A percentile compares a stretch with the other conserved stretches of the same genome.
Conservation (phyloP, 78 protist genomes). For the Corallochytrium limacisporum region DNA sequence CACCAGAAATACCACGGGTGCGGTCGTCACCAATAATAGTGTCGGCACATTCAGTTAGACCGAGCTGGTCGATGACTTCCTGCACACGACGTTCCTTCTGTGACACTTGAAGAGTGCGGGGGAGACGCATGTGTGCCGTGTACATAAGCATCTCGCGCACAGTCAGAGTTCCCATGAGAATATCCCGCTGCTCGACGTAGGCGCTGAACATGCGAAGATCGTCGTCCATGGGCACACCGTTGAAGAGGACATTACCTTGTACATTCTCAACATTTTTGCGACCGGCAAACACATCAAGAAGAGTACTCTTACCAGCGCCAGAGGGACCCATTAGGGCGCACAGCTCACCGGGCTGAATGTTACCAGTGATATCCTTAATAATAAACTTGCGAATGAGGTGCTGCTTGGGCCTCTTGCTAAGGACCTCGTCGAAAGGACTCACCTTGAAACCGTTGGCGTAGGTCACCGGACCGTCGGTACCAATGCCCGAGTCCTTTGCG, state of each 20-base stretch:
- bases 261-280: constrained; percentile 49
- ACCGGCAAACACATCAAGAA: constrained; percentile 33
- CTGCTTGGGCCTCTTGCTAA: too few species aligned
- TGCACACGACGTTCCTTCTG: constrained; percentile 1
- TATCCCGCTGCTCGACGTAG: constrained; percentile 19
- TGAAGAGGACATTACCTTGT: constrained; percentile 37
- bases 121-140: constrained; percentile 7
- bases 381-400: too few species aligned
- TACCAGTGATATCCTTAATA: background rate
- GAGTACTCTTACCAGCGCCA: constrained; percentile 15
- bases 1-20: constrained; percentile 19
- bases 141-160: constrained; percentile 7
- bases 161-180: constrained; percentile 4
- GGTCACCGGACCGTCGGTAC: too few species aligned
- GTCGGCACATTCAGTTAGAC: constrained; percentile 13
- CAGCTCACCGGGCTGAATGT: constrained; percentile 4
- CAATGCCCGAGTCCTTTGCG: too few species aligned
- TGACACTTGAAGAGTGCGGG: background rate
- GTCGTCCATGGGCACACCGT: too few species aligned
- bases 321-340: constrained; percentile 20
- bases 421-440: too few species aligned
- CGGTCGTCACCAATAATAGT: constrained; percentile 6
- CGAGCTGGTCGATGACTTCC: constrained; percentile 15
- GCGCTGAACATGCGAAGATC: too few species aligned
- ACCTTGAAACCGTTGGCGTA: too few species aligned